Percentiles rank a stretch among this genome's conserved stretches.
Conservation (phyloP, 2,329 filamentous ascomycete species). For the Chrysoporthe austroafricana region DNA sequence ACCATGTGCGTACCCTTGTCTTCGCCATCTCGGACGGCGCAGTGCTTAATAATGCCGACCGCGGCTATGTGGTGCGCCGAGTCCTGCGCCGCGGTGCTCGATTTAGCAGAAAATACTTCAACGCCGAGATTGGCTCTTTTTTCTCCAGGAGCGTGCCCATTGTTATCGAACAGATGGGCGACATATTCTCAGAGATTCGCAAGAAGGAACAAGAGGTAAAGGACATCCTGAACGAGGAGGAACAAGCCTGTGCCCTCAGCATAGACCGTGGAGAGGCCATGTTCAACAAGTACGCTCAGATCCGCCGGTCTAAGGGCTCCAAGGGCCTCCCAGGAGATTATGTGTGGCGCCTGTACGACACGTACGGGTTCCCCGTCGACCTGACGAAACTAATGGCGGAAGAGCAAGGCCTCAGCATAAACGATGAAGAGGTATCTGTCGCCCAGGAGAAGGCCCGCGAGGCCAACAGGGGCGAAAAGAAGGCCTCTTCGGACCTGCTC, state of each 20-base stretch:
- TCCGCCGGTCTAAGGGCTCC: too few species aligned
- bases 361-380: constrained; percentile 96
- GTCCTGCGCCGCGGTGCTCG: constrained; percentile 88
- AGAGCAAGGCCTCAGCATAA: constrained; percentile 70
- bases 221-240: constrained; percentile 93
- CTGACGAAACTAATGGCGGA: constrained; percentile 96
- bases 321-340: constrained; percentile 89
- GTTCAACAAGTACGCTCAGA: too few species aligned
- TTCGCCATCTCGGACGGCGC: constrained; percentile 95
- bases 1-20: constrained; percentile 87
- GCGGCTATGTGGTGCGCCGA: constrained; percentile 93
- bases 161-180: constrained; percentile 89
- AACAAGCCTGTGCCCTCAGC: constrained; percentile 75
- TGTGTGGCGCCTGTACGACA: constrained; percentile 67
- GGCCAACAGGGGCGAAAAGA: constrained; percentile 93
- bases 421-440: constrained; percentile 78
- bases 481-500: constrained; percentile 72
- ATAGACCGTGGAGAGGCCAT: too few species aligned
- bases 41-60: constrained; percentile 88
- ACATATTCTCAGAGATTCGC: constrained; percentile 90
- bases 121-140: constrained; percentile 90
- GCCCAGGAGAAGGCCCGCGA: constrained; percentile 85
- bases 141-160: constrained; percentile 93
- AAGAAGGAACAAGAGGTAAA: constrained; percentile 89
- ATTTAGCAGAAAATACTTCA: constrained; percentile 94